Percentiles rank a stretch among this genome's conserved stretches.
These are phyloP conservation scores for Tolypocladium tundrense DNA, from an alignment of 2,329 filamentous ascomycete genomes.

Conservation along the genomic window DNA sequence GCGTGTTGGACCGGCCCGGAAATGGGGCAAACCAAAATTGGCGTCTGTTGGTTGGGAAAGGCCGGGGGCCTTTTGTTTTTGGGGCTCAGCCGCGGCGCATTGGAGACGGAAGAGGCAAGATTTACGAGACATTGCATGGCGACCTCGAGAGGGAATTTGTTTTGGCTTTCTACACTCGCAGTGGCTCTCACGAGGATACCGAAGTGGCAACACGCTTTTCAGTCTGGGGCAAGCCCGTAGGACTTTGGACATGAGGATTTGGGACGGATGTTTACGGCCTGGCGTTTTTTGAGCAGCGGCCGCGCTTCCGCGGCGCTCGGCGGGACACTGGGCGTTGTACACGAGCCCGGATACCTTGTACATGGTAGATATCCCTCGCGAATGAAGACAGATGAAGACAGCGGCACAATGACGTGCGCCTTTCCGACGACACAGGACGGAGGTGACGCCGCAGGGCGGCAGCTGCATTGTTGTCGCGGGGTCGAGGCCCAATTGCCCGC, in stretches of 20 bases:
- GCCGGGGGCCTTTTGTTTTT: slow-evolving; percentile 1
- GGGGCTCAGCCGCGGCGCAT: slow-evolving; percentile 4
- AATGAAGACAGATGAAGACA: not conserved
- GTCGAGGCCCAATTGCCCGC: not conserved
- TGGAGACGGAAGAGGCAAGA: not conserved
- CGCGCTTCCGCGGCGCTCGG: not conserved
- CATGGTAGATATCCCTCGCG: not conserved
- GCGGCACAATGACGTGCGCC: not conserved
- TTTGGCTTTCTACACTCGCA: not conserved
- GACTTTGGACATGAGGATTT: not conserved
- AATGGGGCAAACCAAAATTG: not conserved
- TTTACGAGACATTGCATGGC: not conserved
- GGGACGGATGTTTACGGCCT: not conserved
- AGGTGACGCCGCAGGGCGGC: not conserved
- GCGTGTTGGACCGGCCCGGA: not conserved
- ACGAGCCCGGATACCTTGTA: not conserved
- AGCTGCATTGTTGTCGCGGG: not conserved
- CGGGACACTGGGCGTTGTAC: not conserved
- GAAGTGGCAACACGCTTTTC: not conserved
- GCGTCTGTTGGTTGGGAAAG: slow-evolving; percentile 1
- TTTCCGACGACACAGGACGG: not conserved
- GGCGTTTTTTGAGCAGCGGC: not conserved
- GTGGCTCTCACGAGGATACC: not conserved
- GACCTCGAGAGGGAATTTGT: not conserved
- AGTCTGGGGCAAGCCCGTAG: not conserved